Evolutionary conservation across 1,139 yeast species (phyloP).

Genomic region (Debaryomyces psychrophilus): DNA sequence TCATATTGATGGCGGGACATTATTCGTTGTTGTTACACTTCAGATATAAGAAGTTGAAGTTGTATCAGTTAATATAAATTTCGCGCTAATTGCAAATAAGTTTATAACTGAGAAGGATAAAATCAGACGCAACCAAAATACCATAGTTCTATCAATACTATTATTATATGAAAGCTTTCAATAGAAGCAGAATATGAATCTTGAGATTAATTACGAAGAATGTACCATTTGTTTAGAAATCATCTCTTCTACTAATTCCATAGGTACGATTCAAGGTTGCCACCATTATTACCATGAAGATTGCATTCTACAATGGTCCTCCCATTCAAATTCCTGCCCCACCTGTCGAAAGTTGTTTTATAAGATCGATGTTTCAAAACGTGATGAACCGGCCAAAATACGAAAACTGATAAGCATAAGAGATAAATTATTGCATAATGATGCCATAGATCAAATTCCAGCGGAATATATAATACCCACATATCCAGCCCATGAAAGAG

Average conservation of each 20-base stretch:
- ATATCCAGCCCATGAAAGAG: conserved; percentile 6
- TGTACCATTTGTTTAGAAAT: conserved; percentile 56
- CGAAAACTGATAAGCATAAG: conserved; percentile 25
- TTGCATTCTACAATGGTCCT: conserved; percentile 53
- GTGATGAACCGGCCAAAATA: conserved; percentile 13
- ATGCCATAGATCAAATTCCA: conserved; percentile 46
- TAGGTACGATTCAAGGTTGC: conserved; percentile 48
- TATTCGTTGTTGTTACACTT: neutral
- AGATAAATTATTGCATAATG: conserved; percentile 38
- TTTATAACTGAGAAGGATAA: neutral
- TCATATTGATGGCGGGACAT: conserved; percentile 95
- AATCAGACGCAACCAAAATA: neutral
- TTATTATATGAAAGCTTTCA: neutral
- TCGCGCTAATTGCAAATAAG: conserved; percentile 9
- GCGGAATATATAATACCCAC: conserved; percentile 37
- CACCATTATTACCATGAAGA: conserved; percentile 48
- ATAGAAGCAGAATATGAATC: neutral
- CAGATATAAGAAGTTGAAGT: neutral
- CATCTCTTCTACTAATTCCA: conserved; percentile 22
- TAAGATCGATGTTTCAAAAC: conserved; percentile 26
- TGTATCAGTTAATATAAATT: neutral
- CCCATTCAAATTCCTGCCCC: conserved; percentile 55
- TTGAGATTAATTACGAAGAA: conserved; percentile 27
- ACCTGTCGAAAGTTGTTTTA: conserved; percentile 49
- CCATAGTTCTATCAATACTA: neutral